Evolutionary conservation across 2,329 filamentous ascomycete genomes (phyloP).

Genomic region (Pseudodiploospora longispora): DNA sequence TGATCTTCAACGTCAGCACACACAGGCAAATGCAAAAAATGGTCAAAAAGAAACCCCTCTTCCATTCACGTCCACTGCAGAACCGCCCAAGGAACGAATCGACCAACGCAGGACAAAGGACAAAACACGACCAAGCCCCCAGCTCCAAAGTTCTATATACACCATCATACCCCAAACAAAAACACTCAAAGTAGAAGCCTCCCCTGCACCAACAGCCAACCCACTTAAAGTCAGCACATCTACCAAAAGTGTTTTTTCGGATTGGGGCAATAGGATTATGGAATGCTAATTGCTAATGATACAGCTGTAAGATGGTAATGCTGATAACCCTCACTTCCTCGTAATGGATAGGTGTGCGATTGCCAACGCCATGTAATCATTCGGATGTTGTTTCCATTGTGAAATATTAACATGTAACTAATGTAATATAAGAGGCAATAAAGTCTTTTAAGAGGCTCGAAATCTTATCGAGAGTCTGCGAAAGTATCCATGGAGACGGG

Average conservation of each 20-base stretch:
- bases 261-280: too few relatives aligned
- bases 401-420: too few relatives aligned
- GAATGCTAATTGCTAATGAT: too few relatives aligned
- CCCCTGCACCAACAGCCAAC: not conserved
- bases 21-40: constrained; percentile 16
- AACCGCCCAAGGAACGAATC: constrained; percentile 15
- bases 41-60: constrained; percentile 11
- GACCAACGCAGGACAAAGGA: constrained; percentile 32
- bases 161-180: constrained; percentile 15
- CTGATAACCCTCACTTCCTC: too few relatives aligned
- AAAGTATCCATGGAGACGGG: too few relatives aligned
- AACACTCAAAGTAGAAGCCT: not conserved
- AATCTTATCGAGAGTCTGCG: too few relatives aligned
- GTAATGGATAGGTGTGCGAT: too few relatives aligned
- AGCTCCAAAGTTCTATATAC: constrained; percentile 23
- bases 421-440: too few relatives aligned
- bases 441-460: too few relatives aligned
- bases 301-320: too few relatives aligned
- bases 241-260: constrained; percentile 28
- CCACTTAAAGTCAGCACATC: constrained; percentile 29
- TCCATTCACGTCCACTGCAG: constrained; percentile 4
- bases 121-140: constrained; percentile 31
- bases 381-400: too few relatives aligned
- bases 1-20: constrained; percentile 21
- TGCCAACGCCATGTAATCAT: too few relatives aligned